Base-by-base conservation (phyloP, 768 basidiomycete species). In the Boletus sp. region DNA sequence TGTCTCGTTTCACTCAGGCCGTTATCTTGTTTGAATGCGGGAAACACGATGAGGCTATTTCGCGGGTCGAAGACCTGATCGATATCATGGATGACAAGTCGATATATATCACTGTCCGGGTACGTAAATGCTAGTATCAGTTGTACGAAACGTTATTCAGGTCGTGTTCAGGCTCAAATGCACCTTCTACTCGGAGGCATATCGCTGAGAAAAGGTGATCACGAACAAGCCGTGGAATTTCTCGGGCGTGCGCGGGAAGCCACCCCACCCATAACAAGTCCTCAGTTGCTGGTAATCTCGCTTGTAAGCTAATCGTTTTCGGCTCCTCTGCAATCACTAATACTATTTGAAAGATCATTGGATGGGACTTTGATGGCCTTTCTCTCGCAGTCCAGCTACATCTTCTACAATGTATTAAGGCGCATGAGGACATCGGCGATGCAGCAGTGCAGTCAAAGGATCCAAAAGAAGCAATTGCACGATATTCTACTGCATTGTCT, bases 331-430 rank as follows among this genome's bases (percentile, higher is more conserved):
- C 8, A 10, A 6, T 4, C 30, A 52, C 11, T 11, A 40, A 55
- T 11, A 6, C 7, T 24, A 1, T 15, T 50, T 14, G 5, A 24
- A 47, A 61, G 51, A 45, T 61, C 3, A 61, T 60, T 30, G 63
- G 54, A 0, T 64, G 63, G 63, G n/a, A 52, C n/a, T 56, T 64
- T 46, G 58, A 64, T 1, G n/a, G 37, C 14, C 58, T 56, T 11
- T 10, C 24, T 3, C 2, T n/a, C 8, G 42, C 37, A 2, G 44
- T 57, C 24, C 40, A 47, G 9, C 3, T 33, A 7, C 46, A 18
- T 2, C 39, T 60, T 41, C 32, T 12, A 40, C 20, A 32, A 6
- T 48, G 52, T 20, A 5, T 44, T 5, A 28, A 8, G 20, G 8
- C 14, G 1, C 14, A 55, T 3, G 52, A 55, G 50, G 12, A 4